These are phyloP conservation scores for Ustilago shanxiensis DNA, from an alignment of 1,284 basidiomycete species.

Conservation along the genomic window DNA sequence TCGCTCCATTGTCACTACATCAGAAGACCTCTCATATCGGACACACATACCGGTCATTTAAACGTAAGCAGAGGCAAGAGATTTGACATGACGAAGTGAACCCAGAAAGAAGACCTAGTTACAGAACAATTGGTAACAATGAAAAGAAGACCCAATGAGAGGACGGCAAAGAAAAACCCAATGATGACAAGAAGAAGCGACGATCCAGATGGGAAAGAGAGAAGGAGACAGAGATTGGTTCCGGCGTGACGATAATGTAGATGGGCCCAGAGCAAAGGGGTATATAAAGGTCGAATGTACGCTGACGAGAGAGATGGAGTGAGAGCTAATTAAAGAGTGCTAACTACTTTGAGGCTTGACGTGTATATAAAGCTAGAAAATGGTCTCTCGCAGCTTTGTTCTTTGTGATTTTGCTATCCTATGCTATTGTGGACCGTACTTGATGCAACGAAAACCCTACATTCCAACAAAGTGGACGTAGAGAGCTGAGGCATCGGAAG, in stretches of 20 bases:
- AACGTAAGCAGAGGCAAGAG: not conserved
- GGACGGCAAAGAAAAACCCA: conserved; percentile 2
- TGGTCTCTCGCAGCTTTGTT: conserved; percentile 20
- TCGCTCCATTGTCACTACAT: too few species aligned
- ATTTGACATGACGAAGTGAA: conserved; percentile 11
- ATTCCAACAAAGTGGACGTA: not conserved
- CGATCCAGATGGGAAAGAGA: not conserved
- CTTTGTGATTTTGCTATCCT: conserved; percentile 6
- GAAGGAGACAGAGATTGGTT: not conserved
- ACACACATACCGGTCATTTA: not conserved
- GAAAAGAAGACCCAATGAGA: conserved; percentile 1
- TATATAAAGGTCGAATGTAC: not conserved
- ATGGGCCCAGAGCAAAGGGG: conserved; percentile 7
- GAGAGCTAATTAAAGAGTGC: conserved; percentile 7
- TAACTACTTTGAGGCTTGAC: conserved; percentile 15
- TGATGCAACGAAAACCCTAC: not conserved
- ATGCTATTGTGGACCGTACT: conserved; percentile 2
- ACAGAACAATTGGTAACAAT: not conserved
- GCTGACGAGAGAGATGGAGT: not conserved
- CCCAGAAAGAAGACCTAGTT: conserved; percentile 9
- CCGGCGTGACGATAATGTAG: not conserved
- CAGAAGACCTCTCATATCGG: too few species aligned
- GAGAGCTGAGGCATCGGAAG: not conserved
- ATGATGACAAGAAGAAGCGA: not conserved
- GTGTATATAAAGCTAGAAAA: conserved; percentile 16